phyloP scores from a whole-genome alignment of 164 flowering plant species.

The Dillenia suffruticosa region DNA sequence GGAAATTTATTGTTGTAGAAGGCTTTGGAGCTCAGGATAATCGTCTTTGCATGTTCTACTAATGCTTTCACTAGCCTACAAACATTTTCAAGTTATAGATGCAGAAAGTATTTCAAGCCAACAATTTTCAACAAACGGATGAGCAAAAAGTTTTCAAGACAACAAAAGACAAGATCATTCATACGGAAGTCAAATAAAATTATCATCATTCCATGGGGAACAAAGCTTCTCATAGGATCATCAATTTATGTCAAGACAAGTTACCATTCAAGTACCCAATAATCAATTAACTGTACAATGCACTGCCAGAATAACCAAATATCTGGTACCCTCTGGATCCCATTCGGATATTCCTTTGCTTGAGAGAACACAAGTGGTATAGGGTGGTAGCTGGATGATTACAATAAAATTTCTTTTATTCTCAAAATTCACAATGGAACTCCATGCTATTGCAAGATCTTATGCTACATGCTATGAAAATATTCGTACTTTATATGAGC shows the following conservation, averaged over 20 bases:
- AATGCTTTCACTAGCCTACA: constrained; percentile 65
- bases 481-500: too few relatives aligned
- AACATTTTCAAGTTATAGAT: too few relatives aligned
- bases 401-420: too few relatives aligned
- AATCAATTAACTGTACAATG: constrained; percentile 99
- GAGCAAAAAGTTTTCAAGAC: too few relatives aligned
- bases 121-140: too few relatives aligned
- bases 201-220: background rate
- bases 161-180: too few relatives aligned
- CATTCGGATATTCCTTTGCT: constrained; percentile 75
- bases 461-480: too few relatives aligned
- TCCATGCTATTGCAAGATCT: too few relatives aligned
- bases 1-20: constrained; percentile 92
- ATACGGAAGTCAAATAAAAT: background rate
- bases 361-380: constrained; percentile 88
- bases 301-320: constrained; percentile 87
- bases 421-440: too few relatives aligned
- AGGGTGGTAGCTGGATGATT: constrained; percentile 80
- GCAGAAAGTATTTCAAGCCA: too few relatives aligned
- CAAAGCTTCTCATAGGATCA: background rate
- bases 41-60: constrained; percentile 69
- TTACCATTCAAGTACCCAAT: too few relatives aligned
- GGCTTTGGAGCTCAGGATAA: constrained; percentile 92
- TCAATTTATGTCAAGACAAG: too few relatives aligned
- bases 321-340: constrained; percentile 97